These are phyloP conservation scores for Yamadazyma phyllophila DNA, from an alignment of 805 yeast genomes.

Conservation along the genomic window DNA sequence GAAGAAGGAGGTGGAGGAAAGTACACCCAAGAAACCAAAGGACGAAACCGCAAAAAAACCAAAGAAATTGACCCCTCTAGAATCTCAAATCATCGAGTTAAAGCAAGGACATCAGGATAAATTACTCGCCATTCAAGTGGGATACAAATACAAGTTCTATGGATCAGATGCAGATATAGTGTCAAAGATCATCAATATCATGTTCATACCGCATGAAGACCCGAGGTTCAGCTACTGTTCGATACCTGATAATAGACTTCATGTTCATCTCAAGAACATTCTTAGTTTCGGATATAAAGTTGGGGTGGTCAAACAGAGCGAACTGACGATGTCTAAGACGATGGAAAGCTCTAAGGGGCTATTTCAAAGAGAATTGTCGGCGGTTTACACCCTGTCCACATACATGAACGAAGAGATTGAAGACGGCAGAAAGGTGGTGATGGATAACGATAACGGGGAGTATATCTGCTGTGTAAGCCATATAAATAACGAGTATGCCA, in stretches of 20 bases:
- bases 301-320: constrained; percentile 84
- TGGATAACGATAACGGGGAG: constrained; percentile 32
- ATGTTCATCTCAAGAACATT: constrained; percentile 71
- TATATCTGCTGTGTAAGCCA: constrained; percentile 47
- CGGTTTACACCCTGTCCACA: constrained; percentile 80
- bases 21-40: constrained; percentile 17
- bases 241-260: constrained; percentile 75
- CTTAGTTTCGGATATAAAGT: constrained; percentile 73
- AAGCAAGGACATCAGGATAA: constrained; percentile 63
- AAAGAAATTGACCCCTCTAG: constrained; percentile 60
- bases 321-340: constrained; percentile 71
- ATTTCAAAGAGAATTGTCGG: constrained; percentile 66
- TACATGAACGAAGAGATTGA: constrained; percentile 60
- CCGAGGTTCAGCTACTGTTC: constrained; percentile 77
- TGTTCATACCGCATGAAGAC: constrained; percentile 63
- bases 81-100: constrained; percentile 68
- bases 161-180: constrained; percentile 81
- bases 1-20: not conserved
- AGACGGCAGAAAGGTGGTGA: constrained; percentile 8
- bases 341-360: constrained; percentile 49
- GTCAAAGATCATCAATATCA: constrained; percentile 62
- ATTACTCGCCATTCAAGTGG: constrained; percentile 79
- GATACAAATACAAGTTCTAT: constrained; percentile 85
- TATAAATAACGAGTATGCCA: constrained; percentile 25
- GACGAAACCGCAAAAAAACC: constrained; percentile 26